phyloP scores from a whole-genome alignment of 2,329 filamentous ascomycete genomes.

The Hymenoscyphus scutula region DNA sequence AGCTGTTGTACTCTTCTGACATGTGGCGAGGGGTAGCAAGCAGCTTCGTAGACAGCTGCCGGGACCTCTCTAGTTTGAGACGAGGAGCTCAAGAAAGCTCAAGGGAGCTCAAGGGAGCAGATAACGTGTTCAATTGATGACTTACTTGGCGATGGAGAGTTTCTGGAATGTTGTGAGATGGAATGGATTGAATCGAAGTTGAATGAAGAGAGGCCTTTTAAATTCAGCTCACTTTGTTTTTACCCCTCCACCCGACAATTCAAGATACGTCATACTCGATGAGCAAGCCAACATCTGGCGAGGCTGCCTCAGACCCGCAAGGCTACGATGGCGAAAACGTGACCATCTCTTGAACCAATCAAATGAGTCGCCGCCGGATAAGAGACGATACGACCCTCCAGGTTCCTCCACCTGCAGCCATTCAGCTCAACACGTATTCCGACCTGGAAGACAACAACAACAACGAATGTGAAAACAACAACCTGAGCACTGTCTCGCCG shows the following conservation, averaged over 20 bases:
- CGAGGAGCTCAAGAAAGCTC: no score
- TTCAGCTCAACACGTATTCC: background rate
- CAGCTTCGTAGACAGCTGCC: background rate
- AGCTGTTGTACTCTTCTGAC: background rate
- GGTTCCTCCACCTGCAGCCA: background rate
- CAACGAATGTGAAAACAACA: slow-evolving; percentile 4
- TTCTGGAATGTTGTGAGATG: background rate
- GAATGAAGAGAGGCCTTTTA: background rate
- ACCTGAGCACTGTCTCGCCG: background rate
- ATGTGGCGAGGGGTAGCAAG: slow-evolving; percentile 2
- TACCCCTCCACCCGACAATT: background rate
- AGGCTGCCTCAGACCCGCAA: background rate
- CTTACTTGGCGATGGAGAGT: background rate
- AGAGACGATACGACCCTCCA: background rate
- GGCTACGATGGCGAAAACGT: background rate
- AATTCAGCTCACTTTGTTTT: slow-evolving; percentile 5
- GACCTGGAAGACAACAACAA: background rate
- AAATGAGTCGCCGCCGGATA: background rate
- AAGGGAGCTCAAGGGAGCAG: background rate
- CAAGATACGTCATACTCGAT: slow-evolving; percentile 2
- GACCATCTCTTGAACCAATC: background rate
- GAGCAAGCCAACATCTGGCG: background rate
- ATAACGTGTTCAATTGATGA: background rate
- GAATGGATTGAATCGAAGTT: background rate
- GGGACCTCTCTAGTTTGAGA: background rate